Evolutionary conservation across 139 green algal genomes (phyloP).

Genomic region (Trebouxia sp.): DNA sequence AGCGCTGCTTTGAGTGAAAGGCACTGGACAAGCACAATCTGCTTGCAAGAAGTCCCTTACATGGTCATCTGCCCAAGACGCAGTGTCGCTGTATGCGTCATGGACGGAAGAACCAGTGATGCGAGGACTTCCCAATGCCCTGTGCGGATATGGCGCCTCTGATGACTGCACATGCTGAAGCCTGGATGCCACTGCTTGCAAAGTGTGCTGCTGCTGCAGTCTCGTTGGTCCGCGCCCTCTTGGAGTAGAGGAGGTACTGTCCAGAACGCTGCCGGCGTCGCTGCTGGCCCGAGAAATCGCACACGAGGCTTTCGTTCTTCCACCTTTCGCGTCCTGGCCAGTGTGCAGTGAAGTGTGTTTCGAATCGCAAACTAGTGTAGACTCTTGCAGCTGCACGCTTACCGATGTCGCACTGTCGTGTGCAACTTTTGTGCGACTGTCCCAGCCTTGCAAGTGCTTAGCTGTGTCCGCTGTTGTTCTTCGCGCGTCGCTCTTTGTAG

Average conservation of each 20-base stretch:
- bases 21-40: no score
- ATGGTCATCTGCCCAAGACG: conserved; percentile 16
- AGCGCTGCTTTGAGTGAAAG: no score
- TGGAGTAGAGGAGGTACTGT: conserved; percentile 8
- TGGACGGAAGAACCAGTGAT: not conserved
- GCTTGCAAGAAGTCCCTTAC: not conserved
- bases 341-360: no score
- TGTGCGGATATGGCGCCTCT: not conserved
- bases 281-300: not conserved
- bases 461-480: not conserved
- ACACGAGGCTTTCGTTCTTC: not conserved
- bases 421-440: conserved; percentile 4
- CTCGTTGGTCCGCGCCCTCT: not conserved
- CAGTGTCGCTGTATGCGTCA: not conserved
- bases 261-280: conserved; percentile 12
- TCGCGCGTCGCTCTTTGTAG: not conserved
- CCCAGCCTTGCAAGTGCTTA: conserved; percentile 7
- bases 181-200: conserved; percentile 11
- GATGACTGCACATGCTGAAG: conserved; percentile 6
- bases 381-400: not conserved
- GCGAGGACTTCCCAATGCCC: not conserved
- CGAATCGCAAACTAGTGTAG: no score
- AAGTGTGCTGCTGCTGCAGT: conserved; percentile 9
- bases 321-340: conserved; percentile 5
- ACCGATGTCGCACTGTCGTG: not conserved